Evolutionary conservation across 192 early-diverging fungal genomes (phyloP).

Genomic region (Umbelopsis isabellina): DNA sequence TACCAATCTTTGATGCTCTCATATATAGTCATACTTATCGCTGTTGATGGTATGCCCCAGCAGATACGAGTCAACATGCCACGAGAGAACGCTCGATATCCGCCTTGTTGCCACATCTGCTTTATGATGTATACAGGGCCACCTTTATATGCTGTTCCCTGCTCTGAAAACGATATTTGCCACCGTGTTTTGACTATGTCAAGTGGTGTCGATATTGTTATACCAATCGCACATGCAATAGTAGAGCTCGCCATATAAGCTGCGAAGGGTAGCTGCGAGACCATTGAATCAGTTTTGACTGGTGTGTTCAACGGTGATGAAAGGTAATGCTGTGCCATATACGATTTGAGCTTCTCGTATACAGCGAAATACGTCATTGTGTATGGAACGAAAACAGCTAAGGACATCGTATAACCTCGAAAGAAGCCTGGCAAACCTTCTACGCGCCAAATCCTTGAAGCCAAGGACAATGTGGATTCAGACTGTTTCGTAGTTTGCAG

Average conservation of each 20-base stretch:
- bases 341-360: constrained; percentile 64
- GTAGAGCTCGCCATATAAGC: constrained; percentile 65
- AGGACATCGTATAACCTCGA: constrained; percentile 71
- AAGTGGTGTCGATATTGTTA: constrained; percentile 63
- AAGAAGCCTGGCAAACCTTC: constrained; percentile 72
- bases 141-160: constrained; percentile 27
- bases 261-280: constrained; percentile 50
- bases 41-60: constrained; percentile 70
- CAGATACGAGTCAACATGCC: constrained; percentile 70
- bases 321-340: neutral
- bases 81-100: constrained; percentile 62
- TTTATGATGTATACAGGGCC: constrained; percentile 45
- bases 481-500: constrained; percentile 53
- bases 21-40: constrained; percentile 75
- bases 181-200: constrained; percentile 86
- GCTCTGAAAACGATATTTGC: constrained; percentile 56
- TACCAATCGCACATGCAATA: constrained; percentile 60
- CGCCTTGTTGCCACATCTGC: constrained; percentile 56
- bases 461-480: constrained; percentile 42
- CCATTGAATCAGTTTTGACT: neutral
- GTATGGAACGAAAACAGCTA: constrained; percentile 79
- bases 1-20: constrained; percentile 66
- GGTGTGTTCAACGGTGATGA: neutral
- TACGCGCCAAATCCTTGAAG: constrained; percentile 48
- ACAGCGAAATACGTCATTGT: constrained; percentile 70